phyloP scores from a whole-genome alignment of 2,329 filamentous ascomycete genomes.

The Penicillium polonicum region DNA sequence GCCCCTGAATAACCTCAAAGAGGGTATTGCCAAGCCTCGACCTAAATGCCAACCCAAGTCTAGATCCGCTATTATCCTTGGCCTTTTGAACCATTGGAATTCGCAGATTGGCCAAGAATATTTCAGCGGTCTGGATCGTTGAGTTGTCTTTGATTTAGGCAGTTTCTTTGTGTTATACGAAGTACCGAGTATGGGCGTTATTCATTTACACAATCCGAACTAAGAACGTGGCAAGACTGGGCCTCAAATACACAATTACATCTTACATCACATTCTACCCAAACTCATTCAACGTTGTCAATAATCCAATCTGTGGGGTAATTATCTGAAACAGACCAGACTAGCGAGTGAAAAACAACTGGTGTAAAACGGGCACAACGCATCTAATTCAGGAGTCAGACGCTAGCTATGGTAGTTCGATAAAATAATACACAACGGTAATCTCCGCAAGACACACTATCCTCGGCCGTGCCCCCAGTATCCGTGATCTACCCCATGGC shows the following conservation, averaged over 20 bases:
- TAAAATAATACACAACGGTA: neutral
- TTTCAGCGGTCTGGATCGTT: conserved; percentile 16
- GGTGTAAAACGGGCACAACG: neutral
- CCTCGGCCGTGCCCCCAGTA: neutral
- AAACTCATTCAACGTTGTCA: neutral
- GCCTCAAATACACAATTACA: neutral
- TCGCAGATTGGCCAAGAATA: conserved; percentile 3
- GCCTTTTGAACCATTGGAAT: conserved; percentile 8
- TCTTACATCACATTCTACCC: neutral
- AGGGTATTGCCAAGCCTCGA: conserved; percentile 17
- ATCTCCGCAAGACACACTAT: conserved; percentile 5
- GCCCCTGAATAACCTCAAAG: conserved; percentile 23
- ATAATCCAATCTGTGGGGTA: neutral
- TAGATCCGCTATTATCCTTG: conserved; percentile 20
- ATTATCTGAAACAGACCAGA: neutral
- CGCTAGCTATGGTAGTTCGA: neutral
- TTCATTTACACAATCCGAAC: neutral
- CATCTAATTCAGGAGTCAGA: neutral
- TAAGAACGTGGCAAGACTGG: neutral
- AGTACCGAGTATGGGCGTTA: neutral
- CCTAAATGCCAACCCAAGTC: conserved; percentile 8
- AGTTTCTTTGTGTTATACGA: neutral
- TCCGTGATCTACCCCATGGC: conserved; percentile 7
- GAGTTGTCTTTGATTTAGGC: conserved; percentile 4
- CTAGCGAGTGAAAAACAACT: neutral